Evolutionary conservation across 1,139 yeast genomes (phyloP).

Genomic region (Sugiyamaella japonica): DNA sequence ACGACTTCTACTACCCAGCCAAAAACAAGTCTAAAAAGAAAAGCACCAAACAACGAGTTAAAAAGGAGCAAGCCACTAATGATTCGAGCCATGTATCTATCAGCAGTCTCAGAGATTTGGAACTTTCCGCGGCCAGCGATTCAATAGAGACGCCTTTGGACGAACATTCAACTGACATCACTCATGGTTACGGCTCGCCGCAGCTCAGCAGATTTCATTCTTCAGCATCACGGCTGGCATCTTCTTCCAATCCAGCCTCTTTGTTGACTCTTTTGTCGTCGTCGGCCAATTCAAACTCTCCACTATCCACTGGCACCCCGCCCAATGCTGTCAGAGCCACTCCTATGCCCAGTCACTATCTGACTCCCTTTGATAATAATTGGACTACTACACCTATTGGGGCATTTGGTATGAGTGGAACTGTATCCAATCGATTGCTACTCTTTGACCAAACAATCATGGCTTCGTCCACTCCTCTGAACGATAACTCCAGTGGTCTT

Average conservation of each 20-base stretch:
- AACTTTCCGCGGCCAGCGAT: neutral
- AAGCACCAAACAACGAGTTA: neutral
- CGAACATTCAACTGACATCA: conserved; percentile 4
- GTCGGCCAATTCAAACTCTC: conserved; percentile 1
- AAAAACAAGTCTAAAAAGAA: too few relatives aligned
- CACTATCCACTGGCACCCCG: neutral
- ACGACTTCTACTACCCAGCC: too few relatives aligned
- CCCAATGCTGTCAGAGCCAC: neutral
- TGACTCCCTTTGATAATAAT: conserved; percentile 3
- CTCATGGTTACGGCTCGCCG: conserved; percentile 2
- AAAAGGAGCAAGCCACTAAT: too few relatives aligned
- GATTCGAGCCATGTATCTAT: neutral
- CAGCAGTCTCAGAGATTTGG: neutral
- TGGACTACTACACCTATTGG: conserved; percentile 10
- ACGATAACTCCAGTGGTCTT: neutral
- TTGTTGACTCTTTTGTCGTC: neutral
- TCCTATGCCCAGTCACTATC: conserved; percentile 1
- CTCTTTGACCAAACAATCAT: conserved; percentile 5
- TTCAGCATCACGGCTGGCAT: neutral
- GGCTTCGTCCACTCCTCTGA: conserved; percentile 5
- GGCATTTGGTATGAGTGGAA: conserved; percentile 2
- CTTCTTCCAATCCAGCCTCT: neutral
- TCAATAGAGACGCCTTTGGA: neutral
- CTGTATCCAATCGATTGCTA: conserved; percentile 7
- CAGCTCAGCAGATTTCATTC: neutral